A percentile compares a stretch with the other conserved stretches of the same genome.
phyloP scores from a whole-genome alignment of 2,329 filamentous ascomycete genomes.

The Sclerotiophoma versabilis region DNA sequence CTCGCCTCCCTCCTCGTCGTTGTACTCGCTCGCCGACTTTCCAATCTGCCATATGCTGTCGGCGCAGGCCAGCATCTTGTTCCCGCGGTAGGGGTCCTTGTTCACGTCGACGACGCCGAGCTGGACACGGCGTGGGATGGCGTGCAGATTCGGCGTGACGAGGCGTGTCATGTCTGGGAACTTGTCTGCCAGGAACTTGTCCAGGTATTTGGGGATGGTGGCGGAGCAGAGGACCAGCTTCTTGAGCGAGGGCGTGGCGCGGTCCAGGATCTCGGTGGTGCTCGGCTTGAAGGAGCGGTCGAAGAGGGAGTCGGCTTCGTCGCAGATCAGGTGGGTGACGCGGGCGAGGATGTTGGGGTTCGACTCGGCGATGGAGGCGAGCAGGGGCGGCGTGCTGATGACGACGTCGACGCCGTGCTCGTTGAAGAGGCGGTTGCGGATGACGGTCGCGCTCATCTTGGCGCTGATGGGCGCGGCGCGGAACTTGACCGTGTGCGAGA shows the following conservation, averaged over 20 bases:
- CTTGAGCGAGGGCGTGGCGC: slow-evolving; percentile 78
- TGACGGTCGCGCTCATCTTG: slow-evolving; percentile 75
- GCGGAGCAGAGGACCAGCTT: slow-evolving; percentile 94
- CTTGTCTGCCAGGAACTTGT: slow-evolving; percentile 79
- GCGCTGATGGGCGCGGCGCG: slow-evolving; percentile 84
- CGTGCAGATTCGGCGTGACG: slow-evolving; percentile 93
- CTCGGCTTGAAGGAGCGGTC: slow-evolving; percentile 90
- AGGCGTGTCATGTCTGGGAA: slow-evolving; percentile 86
- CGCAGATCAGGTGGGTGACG: slow-evolving; percentile 85
- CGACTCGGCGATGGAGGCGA: slow-evolving; percentile 84
- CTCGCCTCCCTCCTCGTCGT: slow-evolving; percentile 50
- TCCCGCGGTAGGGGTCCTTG: slow-evolving; percentile 90
- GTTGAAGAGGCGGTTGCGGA: slow-evolving; percentile 84
- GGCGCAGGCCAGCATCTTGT: slow-evolving; percentile 90
- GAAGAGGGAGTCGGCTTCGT: slow-evolving; percentile 95
- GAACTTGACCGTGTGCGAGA: slow-evolving; percentile 88
- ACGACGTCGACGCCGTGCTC: slow-evolving; percentile 83
- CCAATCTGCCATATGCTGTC: slow-evolving; percentile 95
- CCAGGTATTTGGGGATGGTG: slow-evolving; percentile 89
- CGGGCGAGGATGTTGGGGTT: slow-evolving; percentile 94
- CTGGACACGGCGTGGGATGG: slow-evolving; percentile 92
- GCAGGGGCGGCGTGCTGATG: slow-evolving; percentile 85
- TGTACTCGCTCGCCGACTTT: slow-evolving; percentile 54
- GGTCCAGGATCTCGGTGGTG: slow-evolving; percentile 83
- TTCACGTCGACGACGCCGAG: slow-evolving; percentile 91